Base-by-base conservation (phyloP, 129 eudicot species). In the Artemisia tridentata region DNA sequence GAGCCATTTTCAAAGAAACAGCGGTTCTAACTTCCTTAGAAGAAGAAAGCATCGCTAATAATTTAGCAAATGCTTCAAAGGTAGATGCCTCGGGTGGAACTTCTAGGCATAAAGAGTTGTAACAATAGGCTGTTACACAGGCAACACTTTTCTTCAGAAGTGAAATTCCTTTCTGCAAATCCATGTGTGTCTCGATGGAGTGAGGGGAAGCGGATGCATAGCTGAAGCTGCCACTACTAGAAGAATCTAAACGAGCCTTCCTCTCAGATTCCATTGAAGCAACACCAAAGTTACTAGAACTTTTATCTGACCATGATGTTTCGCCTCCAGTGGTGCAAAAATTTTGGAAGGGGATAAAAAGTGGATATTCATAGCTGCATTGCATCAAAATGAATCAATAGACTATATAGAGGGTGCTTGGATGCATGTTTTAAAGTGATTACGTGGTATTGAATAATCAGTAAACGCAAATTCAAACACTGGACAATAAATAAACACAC, bases 101-200 rank as follows among this genome's bases (percentile, higher is more conserved):
- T 71, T 90, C 99, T 12, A 95, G 72, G 70, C 84, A 82, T 47
- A 95, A 76, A 9, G 97, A 85, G 78, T 88, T 87, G 78, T 95
- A 86, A 78, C 97, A 95, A 76, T 90, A 95, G 2, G 97, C 97
- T 3, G 99, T 95, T 57, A 90, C 76, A 73, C 90, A 88, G 48
- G 99, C 97, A 66, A 95, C 99, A 76, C 97, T 95, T 75, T 95
- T 95, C 84, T 95, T 95, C 18, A 95, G 86, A 75, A 95, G 99
- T 63, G 97, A 85, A 50, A 95, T 95, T 65, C 99, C 99, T 81
- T 88, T 95, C 80, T 95, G 99, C 82, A 95, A 78, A 74, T 95
- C 97, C 86, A 86, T 82, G 88, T 95, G 99, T 23, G 83, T 73
- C 69, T 95, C 93, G 7, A 84, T 68, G 7, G 99, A 85, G 64